Percentiles rank a stretch among this genome's conserved stretches.
These are phyloP conservation scores for Brasilioporus rufonigricans DNA, from an alignment of 768 basidiomycete genomes.

Conservation along the genomic window DNA sequence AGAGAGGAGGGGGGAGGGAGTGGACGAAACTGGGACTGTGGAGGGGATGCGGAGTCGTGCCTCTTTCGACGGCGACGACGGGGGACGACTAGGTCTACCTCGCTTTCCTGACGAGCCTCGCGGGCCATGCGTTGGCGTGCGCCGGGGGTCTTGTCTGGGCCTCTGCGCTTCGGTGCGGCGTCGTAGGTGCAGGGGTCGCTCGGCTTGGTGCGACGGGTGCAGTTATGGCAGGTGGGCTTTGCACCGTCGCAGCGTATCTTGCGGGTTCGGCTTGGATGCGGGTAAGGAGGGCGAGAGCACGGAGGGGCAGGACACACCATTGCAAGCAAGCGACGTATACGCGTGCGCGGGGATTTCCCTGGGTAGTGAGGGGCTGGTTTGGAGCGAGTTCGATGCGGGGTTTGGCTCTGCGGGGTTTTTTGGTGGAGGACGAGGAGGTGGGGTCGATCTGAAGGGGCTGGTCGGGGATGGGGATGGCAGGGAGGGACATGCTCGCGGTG, in stretches of 20 bases:
- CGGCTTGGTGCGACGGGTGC: conserved; percentile 48
- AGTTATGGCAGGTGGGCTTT: conserved; percentile 75
- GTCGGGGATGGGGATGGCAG: conserved; percentile 3
- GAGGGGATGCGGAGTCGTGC: conserved; percentile 1
- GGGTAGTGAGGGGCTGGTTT: conserved; percentile 77
- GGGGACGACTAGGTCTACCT: conserved; percentile 24
- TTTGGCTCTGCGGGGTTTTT: conserved; percentile 51
- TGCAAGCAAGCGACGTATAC: conserved; percentile 80
- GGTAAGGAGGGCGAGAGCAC: conserved; percentile 1
- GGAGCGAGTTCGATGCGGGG: conserved; percentile 65
- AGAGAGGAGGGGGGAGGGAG: background rate
- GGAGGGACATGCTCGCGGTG: conserved; percentile 19
- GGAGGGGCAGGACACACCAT: conserved; percentile 46
- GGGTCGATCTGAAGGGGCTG: background rate
- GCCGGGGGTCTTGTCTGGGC: conserved; percentile 78
- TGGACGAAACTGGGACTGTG: background rate
- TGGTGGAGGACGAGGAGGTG: conserved; percentile 5
- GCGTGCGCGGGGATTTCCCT: conserved; percentile 71
- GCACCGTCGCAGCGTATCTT: conserved; percentile 85
- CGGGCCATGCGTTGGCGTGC: conserved; percentile 64
- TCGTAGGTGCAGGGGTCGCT: conserved; percentile 64
- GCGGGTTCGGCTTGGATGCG: conserved; percentile 54
- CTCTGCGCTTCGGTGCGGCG: conserved; percentile 68
- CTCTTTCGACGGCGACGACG: conserved; percentile 24
- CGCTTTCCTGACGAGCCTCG: conserved; percentile 37